Evolutionary conservation across 2,329 filamentous ascomycete species (phyloP).

Genomic region (Hirsutella thompsonii): DNA sequence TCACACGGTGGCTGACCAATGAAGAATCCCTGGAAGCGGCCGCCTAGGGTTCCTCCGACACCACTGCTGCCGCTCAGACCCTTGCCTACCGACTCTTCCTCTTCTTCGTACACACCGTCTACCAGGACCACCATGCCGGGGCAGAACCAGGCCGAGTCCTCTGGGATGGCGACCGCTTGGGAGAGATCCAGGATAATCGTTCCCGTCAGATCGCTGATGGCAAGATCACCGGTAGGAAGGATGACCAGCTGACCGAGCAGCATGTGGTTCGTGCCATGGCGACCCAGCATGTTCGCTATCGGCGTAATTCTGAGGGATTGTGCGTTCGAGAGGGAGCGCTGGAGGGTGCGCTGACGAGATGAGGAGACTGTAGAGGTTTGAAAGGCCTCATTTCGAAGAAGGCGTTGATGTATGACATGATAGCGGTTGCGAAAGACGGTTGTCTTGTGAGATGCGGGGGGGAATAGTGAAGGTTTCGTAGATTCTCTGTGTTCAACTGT

Average conservation of each 20-base stretch:
- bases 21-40: constrained; percentile 80
- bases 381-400: constrained; percentile 87
- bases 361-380: constrained; percentile 66
- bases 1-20: constrained; percentile 89
- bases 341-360: constrained; percentile 38
- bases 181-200: constrained; percentile 75
- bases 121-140: constrained; percentile 94
- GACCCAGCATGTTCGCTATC: constrained; percentile 62
- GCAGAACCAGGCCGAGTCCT: constrained; percentile 81
- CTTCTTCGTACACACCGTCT: constrained; percentile 94
- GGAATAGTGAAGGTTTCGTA: constrained; percentile 57
- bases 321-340: constrained; percentile 47
- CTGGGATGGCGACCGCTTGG: constrained; percentile 69
- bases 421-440: constrained; percentile 80
- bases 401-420: constrained; percentile 80
- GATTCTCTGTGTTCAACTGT: constrained; percentile 31
- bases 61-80: constrained; percentile 66
- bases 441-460: constrained; percentile 70
- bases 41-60: constrained; percentile 83
- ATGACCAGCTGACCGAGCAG: constrained; percentile 73
- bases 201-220: constrained; percentile 77
- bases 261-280: constrained; percentile 74
- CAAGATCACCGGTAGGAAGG: constrained; percentile 68
- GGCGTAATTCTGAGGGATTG: constrained; percentile 80
- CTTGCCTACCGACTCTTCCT: constrained; percentile 58